These are phyloP conservation scores for Pseudozyma tsukubaensis DNA, from an alignment of 1,284 basidiomycete genomes.

Conservation along the genomic window DNA sequence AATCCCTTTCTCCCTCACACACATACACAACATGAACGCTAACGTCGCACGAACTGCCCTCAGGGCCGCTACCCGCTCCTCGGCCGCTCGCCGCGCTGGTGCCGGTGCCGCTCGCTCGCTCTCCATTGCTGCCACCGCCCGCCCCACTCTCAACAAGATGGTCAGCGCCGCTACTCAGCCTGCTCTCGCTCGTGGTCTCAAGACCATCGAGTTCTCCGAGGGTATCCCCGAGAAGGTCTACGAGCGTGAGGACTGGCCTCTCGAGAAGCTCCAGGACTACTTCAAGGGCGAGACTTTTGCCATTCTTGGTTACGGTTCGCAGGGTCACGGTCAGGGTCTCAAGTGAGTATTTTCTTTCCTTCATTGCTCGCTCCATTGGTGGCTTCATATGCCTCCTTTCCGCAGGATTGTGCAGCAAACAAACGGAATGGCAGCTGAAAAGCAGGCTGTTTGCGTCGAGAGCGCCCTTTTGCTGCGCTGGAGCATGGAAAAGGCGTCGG, in stretches of 20 bases:
- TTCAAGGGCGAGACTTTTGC: conserved; percentile 99
- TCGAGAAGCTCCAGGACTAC: conserved; percentile 91
- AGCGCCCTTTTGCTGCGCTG: neutral
- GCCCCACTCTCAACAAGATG: conserved; percentile 43
- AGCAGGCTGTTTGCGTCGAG: no score
- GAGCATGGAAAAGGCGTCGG: neutral
- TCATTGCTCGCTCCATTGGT: neutral
- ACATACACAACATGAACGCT: conserved; percentile 44
- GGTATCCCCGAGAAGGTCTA: conserved; percentile 93
- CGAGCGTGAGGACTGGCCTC: conserved; percentile 97
- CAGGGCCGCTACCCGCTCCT: conserved; percentile 52
- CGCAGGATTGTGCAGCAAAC: no score
- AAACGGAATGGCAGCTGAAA: no score
- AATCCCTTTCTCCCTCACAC: neutral
- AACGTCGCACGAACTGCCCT: conserved; percentile 53
- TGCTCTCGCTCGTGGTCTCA: conserved; percentile 75
- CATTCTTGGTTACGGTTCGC: conserved; percentile 89
- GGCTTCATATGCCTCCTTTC: neutral
- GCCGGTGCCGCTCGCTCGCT: conserved; percentile 50
- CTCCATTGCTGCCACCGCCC: conserved; percentile 47
- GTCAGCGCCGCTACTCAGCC: conserved; percentile 47
- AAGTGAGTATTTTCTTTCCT: conserved; percentile 71
- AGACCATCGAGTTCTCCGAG: conserved; percentile 94
- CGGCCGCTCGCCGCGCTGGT: conserved; percentile 33
- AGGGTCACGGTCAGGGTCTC: conserved; percentile 95